phyloP scores from a whole-genome alignment of 176 grass and related monocot species.

The Aegilops umbellulata region DNA sequence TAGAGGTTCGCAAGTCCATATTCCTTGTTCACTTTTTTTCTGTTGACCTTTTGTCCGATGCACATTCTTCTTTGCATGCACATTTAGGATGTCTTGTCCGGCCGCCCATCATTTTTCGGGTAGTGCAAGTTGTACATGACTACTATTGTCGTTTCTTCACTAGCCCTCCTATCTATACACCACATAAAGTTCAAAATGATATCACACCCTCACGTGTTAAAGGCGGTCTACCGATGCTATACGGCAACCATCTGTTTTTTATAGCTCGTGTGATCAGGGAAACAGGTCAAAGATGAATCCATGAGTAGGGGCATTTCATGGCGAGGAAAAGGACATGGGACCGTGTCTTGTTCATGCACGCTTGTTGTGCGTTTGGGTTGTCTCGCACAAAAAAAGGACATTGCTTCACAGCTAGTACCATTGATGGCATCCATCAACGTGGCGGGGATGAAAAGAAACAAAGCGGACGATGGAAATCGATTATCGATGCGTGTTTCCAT shows the following conservation, averaged over 20 bases:
- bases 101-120: background rate
- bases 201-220: background rate
- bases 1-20: background rate
- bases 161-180: background rate
- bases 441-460: background rate
- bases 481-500: too few relatives aligned
- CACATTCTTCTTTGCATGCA: background rate
- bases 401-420: background rate
- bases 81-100: background rate
- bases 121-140: background rate
- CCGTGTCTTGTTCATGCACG: background rate
- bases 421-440: background rate
- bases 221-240: background rate
- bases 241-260: background rate
- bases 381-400: background rate
- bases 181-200: background rate
- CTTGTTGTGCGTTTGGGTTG: background rate
- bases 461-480: too few relatives aligned
- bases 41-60: background rate
- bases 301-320: too few relatives aligned
- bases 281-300: background rate
- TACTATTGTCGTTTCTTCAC: background rate
- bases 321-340: too few relatives aligned
- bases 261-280: background rate
- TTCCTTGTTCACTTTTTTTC: background rate